These are phyloP conservation scores for Calonectria pauciramosa DNA, from an alignment of 2,329 filamentous ascomycete species.

Conservation along the genomic window DNA sequence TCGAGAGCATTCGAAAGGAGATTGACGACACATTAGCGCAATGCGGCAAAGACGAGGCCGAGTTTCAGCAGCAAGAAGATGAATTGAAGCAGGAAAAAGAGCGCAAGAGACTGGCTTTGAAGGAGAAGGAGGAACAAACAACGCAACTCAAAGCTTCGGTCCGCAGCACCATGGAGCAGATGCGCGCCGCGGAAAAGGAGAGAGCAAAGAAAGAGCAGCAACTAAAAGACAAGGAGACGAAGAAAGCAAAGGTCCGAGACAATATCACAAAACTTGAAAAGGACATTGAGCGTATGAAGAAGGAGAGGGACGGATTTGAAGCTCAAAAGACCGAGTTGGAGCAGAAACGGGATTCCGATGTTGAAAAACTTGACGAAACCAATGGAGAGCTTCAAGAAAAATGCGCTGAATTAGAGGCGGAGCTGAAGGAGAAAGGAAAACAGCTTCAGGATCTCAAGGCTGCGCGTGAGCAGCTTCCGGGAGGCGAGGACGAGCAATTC, in stretches of 20 bases:
- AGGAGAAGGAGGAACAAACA: slow-evolving; percentile 92
- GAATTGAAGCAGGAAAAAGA: slow-evolving; percentile 84
- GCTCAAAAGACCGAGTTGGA: slow-evolving; percentile 66
- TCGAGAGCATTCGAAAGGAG: slow-evolving; percentile 85
- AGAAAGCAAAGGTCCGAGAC: slow-evolving; percentile 78
- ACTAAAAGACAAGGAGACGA: slow-evolving; percentile 76
- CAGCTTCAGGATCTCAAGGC: slow-evolving; percentile 82
- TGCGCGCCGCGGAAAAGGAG: slow-evolving; percentile 83
- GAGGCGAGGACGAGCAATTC: slow-evolving; percentile 71
- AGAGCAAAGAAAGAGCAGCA: slow-evolving; percentile 82
- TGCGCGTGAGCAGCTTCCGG: slow-evolving; percentile 74
- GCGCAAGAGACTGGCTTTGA: slow-evolving; percentile 80
- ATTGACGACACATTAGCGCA: slow-evolving; percentile 83
- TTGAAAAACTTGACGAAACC: slow-evolving; percentile 66
- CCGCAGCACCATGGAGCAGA: slow-evolving; percentile 83
- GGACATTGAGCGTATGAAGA: slow-evolving; percentile 71
- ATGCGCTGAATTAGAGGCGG: slow-evolving; percentile 75
- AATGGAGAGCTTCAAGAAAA: slow-evolving; percentile 75
- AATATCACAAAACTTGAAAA: slow-evolving; percentile 78
- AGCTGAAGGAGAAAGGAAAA: slow-evolving; percentile 75
- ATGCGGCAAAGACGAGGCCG: slow-evolving; percentile 79
- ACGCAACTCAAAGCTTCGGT: slow-evolving; percentile 87
- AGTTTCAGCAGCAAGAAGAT: slow-evolving; percentile 74
- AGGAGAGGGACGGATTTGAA: slow-evolving; percentile 67
- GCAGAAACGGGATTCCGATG: slow-evolving; percentile 65